Evolutionary conservation across 305 asterid species (phyloP).

Genomic region (Plantago lanceolata): DNA sequence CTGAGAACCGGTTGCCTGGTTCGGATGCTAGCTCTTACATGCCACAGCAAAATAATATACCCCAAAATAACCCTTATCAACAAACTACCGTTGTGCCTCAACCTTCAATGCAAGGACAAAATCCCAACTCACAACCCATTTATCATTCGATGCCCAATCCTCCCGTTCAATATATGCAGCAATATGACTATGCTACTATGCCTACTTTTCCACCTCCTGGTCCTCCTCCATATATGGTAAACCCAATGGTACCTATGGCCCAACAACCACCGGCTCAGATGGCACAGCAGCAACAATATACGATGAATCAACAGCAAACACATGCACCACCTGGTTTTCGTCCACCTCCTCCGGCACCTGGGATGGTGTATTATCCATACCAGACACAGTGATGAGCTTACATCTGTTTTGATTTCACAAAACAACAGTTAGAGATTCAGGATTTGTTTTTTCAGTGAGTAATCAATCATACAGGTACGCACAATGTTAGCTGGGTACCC

Average conservation of each 20-base stretch:
- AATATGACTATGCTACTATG: constrained; percentile 47
- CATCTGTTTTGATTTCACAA: constrained; percentile 3
- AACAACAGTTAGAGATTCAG: constrained; percentile 13
- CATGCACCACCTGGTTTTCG: constrained; percentile 46
- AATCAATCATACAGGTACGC: constrained; percentile 9
- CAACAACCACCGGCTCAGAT: constrained; percentile 42
- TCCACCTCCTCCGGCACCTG: constrained; percentile 56
- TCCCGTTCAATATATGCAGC: constrained; percentile 61
- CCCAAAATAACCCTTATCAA: constrained; percentile 51
- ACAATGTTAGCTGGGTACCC: constrained; percentile 16
- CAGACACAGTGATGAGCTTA: constrained; percentile 43
- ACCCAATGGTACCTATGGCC: constrained; percentile 47
- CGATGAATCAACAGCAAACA: constrained; percentile 8
- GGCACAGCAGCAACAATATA: constrained; percentile 37
- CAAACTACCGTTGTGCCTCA: constrained; percentile 34
- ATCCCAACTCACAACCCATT: constrained; percentile 46
- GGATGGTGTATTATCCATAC: constrained; percentile 66
- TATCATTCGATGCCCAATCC: constrained; percentile 50
- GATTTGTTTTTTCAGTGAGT: constrained; percentile 29
- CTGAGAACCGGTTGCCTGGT: constrained; percentile 30
- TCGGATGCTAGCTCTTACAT: constrained; percentile 41
- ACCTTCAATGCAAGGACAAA: constrained; percentile 28
- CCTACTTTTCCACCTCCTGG: constrained; percentile 42
- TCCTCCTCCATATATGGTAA: constrained; percentile 54
- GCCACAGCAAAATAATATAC: constrained; percentile 32